Conservation (phyloP, 495 filamentous ascomycete species). For the Hypoxylon subgilvum region DNA sequence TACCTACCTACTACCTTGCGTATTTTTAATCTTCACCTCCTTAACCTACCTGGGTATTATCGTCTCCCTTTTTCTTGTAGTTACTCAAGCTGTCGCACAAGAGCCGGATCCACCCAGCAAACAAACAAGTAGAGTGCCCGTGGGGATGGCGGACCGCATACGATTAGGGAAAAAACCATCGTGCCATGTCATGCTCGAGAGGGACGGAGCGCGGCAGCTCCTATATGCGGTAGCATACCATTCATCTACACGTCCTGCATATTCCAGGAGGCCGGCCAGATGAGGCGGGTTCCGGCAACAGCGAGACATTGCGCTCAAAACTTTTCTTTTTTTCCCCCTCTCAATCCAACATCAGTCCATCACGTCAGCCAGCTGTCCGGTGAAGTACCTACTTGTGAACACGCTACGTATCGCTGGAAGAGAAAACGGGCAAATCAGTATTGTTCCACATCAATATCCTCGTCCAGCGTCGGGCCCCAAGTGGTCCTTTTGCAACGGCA, state of each 20-base stretch:
- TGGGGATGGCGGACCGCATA: conserved; percentile 17
- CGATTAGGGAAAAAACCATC: conserved; percentile 16
- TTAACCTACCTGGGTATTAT: conserved; percentile 20
- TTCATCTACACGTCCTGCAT: conserved; percentile 19
- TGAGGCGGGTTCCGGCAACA: conserved; percentile 23
- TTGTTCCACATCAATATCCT: conserved; percentile 37
- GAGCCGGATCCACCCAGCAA: conserved; percentile 26
- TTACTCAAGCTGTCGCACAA: conserved; percentile 25
- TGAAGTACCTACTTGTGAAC: conserved; percentile 26
- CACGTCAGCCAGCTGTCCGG: conserved; percentile 25
- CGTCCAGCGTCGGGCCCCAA: conserved; percentile 30
- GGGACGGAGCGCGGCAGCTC: not conserved
- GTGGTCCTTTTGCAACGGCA: conserved; percentile 38
- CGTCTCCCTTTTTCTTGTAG: conserved; percentile 13
- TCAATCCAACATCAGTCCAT: conserved; percentile 32
- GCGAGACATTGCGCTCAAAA: conserved; percentile 28
- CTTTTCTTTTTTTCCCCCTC: conserved; percentile 24
- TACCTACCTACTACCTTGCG: conserved; percentile 9
- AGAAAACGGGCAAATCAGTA: conserved; percentile 29
- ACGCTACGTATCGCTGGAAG: conserved; percentile 24
- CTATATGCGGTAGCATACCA: conserved; percentile 5
- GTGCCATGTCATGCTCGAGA: conserved; percentile 10
- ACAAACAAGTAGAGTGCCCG: conserved; percentile 18
- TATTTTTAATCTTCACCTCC: not conserved
- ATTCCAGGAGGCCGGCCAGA: conserved; percentile 14